Conservation (phyloP, 139 green algal genomes). For the Auxenochlorella protothecoides region DNA sequence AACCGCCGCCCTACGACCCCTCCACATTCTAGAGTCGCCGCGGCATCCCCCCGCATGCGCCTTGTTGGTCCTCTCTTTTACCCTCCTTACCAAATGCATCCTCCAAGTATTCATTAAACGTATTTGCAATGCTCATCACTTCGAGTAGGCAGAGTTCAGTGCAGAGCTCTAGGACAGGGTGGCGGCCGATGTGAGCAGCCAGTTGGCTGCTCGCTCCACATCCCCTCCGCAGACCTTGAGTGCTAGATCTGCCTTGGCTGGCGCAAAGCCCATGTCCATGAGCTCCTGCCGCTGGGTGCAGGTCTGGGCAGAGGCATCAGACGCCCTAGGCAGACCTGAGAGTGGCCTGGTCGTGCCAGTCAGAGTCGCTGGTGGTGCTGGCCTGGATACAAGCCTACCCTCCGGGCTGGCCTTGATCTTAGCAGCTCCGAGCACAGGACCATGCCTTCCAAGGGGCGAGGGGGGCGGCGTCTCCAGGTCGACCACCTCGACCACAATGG, state of each 20-base stretch:
- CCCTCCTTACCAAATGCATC: too few species aligned
- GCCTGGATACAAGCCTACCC: too few species aligned
- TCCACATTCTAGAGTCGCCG: constrained; percentile 5
- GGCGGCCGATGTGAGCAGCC: constrained; percentile 6
- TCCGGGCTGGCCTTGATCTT: not conserved
- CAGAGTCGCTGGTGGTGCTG: not conserved
- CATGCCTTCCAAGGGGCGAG: too few species aligned
- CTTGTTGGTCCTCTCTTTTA: too few species aligned
- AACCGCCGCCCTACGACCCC: constrained; percentile 26
- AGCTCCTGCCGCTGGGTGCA: not conserved
- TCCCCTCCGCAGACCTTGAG: constrained; percentile 24
- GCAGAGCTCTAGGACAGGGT: too few species aligned
- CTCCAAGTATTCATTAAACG: too few species aligned
- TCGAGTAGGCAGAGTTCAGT: too few species aligned
- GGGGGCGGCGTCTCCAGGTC: too few species aligned
- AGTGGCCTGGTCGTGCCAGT: too few species aligned
- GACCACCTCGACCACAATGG: too few species aligned
- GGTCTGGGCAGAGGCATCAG: not conserved
- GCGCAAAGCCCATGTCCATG: constrained; percentile 32
- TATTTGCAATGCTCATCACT: too few species aligned
- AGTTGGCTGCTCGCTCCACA: constrained; percentile 34
- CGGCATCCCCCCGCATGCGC: too few species aligned
- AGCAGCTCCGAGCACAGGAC: not conserved
- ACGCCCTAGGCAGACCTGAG: not conserved
- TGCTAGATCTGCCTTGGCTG: constrained; percentile 20